These are phyloP conservation scores for Kentomonas sorsogonicus DNA, from an alignment of 208 protist genomes.

Conservation along the genomic window DNA sequence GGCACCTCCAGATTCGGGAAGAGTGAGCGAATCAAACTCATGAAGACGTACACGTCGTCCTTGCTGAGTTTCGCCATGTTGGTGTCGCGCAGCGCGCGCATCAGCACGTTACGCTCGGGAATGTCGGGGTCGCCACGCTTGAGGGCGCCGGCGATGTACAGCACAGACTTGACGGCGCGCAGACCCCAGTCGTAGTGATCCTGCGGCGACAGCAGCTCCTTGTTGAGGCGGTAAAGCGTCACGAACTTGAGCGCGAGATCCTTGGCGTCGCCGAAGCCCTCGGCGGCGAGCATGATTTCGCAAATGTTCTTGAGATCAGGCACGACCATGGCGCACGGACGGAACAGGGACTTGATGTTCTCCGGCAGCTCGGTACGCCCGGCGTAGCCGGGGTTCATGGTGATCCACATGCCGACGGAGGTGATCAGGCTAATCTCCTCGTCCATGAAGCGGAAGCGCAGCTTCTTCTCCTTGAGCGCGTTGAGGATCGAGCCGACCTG, in stretches of 20 bases:
- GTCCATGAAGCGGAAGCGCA: slow-evolving; percentile 93
- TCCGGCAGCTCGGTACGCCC: slow-evolving; percentile 96
- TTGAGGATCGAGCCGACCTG: slow-evolving; percentile 98
- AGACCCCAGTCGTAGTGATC: slow-evolving; percentile 99
- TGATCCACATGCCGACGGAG: slow-evolving; percentile 95
- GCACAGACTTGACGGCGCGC: slow-evolving; percentile 97
- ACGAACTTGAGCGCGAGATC: slow-evolving; percentile 97
- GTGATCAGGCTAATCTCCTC: slow-evolving; percentile 91
- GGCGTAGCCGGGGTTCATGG: slow-evolving; percentile 97
- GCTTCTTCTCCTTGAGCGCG: slow-evolving; percentile 94
- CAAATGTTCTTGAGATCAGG: slow-evolving; percentile 98
- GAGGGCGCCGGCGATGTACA: slow-evolving; percentile 95
- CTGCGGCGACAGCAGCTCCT: slow-evolving; percentile 96
- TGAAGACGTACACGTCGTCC: slow-evolving; percentile 98
- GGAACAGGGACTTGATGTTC: slow-evolving; percentile 96
- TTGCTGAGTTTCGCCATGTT: slow-evolving; percentile 98
- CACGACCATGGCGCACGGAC: slow-evolving; percentile 97
- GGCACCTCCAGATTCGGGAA: slow-evolving; percentile 96
- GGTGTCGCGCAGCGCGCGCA: slow-evolving; percentile 96
- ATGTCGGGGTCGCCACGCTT: slow-evolving; percentile 94
- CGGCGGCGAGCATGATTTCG: slow-evolving; percentile 98
- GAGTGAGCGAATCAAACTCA: slow-evolving; percentile 95
- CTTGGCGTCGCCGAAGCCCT: slow-evolving; percentile 96
- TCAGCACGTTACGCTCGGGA: slow-evolving; percentile 95
- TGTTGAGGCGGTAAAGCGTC: slow-evolving; percentile 96